Percentiles rank a stretch among this genome's conserved stretches.
These are phyloP conservation scores for Fraxinus ornus DNA, from an alignment of 305 asterid species.

Conservation along the genomic window DNA sequence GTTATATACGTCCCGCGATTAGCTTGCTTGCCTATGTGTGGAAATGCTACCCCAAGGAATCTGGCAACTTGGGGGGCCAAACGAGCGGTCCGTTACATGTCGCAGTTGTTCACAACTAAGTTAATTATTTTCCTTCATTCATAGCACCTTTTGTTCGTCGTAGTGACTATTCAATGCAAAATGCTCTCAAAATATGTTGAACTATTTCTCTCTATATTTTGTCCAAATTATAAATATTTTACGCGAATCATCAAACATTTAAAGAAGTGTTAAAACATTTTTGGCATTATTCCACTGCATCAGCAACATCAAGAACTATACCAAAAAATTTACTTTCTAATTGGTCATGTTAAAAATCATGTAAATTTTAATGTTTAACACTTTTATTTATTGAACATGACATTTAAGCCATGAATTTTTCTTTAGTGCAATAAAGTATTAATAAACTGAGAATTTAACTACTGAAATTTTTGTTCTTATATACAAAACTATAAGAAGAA, in stretches of 20 bases:
- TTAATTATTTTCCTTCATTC: not conserved
- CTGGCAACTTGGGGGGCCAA: not conserved
- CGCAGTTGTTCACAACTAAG: not conserved
- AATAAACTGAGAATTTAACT: not conserved
- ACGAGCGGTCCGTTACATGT: not conserved
- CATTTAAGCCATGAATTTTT: not conserved
- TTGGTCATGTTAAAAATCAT: not conserved
- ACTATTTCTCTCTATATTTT: not conserved
- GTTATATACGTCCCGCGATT: not conserved
- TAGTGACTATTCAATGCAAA: not conserved
- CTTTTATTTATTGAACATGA: not conserved
- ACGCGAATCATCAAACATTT: not conserved
- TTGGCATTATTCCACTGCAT: not conserved
- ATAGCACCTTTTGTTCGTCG: not conserved
- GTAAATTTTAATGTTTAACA: not conserved
- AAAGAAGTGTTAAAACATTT: not conserved
- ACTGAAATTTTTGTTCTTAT: not conserved
- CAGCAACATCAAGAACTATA: not conserved
- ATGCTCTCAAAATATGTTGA: not conserved
- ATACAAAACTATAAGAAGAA: not conserved
- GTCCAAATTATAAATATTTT: not conserved
- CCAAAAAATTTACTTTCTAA: not conserved
- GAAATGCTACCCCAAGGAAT: not conserved
- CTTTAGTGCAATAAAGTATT: not conserved
- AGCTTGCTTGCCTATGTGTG: not conserved